A percentile compares a stretch with the other conserved stretches of the same genome.
These are phyloP conservation scores for Oryza longistaminata DNA, from an alignment of 176 grass and related monocot genomes.

Conservation along the genomic window DNA sequence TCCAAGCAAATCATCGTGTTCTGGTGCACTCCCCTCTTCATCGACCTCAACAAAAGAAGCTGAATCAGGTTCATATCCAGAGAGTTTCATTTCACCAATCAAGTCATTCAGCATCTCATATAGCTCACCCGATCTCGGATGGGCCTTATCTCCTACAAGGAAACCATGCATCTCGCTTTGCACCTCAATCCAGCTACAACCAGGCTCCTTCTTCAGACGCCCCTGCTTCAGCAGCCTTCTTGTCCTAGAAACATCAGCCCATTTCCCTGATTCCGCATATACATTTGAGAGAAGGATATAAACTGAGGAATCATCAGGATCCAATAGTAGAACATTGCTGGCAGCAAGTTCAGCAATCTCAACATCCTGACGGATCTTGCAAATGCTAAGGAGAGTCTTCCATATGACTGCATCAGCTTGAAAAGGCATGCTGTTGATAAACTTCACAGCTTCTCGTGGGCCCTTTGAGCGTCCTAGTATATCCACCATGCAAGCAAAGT, in stretches of 20 bases:
- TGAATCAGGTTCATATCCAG: slow-evolving; percentile 52
- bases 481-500: slow-evolving; percentile 91
- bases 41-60: slow-evolving; percentile 38
- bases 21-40: slow-evolving; percentile 39
- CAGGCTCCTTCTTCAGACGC: slow-evolving; percentile 75
- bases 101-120: slow-evolving; percentile 71
- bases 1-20: slow-evolving; percentile 38
- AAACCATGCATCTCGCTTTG: slow-evolving; percentile 72
- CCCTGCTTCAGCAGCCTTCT: slow-evolving; percentile 68
- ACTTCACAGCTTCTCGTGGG: slow-evolving; percentile 56
- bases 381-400: slow-evolving; percentile 71
- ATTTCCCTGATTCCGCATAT: slow-evolving; percentile 64
- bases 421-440: slow-evolving; percentile 71
- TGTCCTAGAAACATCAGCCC: slow-evolving; percentile 70
- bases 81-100: slow-evolving; percentile 71
- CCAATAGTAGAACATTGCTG: slow-evolving; percentile 52
- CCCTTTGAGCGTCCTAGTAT: slow-evolving; percentile 76
- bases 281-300: slow-evolving; percentile 76
- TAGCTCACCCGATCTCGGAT: slow-evolving; percentile 54
- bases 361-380: slow-evolving; percentile 65
- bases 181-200: slow-evolving; percentile 92
- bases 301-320: slow-evolving; percentile 74
- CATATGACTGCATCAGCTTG: slow-evolving; percentile 80
- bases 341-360: slow-evolving; percentile 75
- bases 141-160: slow-evolving; percentile 70